Percentiles rank a stretch among this genome's conserved stretches.
Evolutionary conservation across 148 eudicot species (phyloP).

Genomic region (Arbutus unedo): DNA sequence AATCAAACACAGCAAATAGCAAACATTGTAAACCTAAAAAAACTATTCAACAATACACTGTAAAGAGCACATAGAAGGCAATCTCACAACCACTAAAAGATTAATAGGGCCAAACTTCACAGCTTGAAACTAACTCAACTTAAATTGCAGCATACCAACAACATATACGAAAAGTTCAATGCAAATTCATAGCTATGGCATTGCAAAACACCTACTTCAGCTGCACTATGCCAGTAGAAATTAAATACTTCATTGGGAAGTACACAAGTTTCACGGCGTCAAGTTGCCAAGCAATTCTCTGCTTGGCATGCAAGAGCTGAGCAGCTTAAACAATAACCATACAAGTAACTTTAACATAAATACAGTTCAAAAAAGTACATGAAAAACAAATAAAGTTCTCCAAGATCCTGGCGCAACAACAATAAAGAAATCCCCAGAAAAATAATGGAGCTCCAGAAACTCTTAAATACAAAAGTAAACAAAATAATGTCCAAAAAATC

Average conservation of each 20-base stretch:
- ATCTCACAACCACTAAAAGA: too few relatives aligned
- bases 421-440: background rate
- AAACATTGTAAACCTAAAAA: background rate
- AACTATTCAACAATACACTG: too few relatives aligned
- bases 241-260: background rate
- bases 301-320: background rate
- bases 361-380: background rate
- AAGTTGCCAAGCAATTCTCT: background rate
- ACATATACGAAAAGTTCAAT: background rate
- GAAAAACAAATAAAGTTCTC: background rate
- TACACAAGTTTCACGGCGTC: background rate
- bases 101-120: too few relatives aligned
- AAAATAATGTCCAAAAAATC: too few relatives aligned
- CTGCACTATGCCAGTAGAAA: background rate
- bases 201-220: background rate
- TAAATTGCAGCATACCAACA: too few relatives aligned
- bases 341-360: background rate
- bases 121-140: too few relatives aligned
- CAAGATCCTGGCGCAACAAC: background rate
- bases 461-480: background rate
- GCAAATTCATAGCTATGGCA: background rate
- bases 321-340: background rate
- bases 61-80: too few relatives aligned
- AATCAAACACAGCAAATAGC: background rate
- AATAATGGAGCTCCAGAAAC: background rate